Percentiles rank a stretch among this genome's conserved stretches.
phyloP scores from a whole-genome alignment of 2,329 filamentous ascomycete species.

The Meredithiella fracta region DNA sequence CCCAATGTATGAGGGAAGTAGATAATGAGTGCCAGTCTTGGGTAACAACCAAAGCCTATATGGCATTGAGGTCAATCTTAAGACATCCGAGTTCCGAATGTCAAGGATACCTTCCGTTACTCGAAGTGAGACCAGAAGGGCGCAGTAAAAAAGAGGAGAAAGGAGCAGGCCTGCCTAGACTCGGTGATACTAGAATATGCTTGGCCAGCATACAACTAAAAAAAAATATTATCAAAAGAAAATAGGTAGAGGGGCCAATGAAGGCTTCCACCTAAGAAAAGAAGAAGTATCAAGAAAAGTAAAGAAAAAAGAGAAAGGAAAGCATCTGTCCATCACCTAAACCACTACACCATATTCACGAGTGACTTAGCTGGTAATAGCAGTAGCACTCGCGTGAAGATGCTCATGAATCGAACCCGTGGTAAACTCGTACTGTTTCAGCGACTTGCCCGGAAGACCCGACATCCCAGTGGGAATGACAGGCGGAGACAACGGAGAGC shows the following conservation, averaged over 20 bases:
- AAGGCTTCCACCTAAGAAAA: conserved; percentile 12
- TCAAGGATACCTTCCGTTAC: conserved; percentile 7
- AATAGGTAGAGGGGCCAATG: conserved; percentile 12
- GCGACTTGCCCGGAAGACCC: background rate
- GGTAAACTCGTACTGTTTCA: conserved; percentile 7
- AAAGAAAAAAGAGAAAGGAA: conserved; percentile 3
- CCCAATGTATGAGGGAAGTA: background rate
- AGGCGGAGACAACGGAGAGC: conserved; percentile 26
- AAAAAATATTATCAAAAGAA: conserved; percentile 14
- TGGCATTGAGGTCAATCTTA: no score
- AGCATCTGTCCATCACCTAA: background rate
- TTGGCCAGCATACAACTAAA: conserved; percentile 1
- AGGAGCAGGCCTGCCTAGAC: conserved; percentile 8
- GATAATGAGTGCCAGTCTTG: conserved; percentile 2
- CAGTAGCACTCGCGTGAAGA: conserved; percentile 10
- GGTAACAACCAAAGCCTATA: conserved; percentile 7
- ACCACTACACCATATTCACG: background rate
- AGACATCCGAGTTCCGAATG: no score
- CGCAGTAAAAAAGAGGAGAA: conserved; percentile 2
- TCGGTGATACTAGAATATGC: conserved; percentile 8
- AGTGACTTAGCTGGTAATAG: conserved; percentile 4
- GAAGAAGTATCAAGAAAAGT: background rate
- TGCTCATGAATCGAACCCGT: conserved; percentile 11
- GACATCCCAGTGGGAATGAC: conserved; percentile 7
- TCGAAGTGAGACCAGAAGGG: conserved; percentile 11